phyloP scores from a whole-genome alignment of 129 eudicot genomes.

The Escallonia rubra region DNA sequence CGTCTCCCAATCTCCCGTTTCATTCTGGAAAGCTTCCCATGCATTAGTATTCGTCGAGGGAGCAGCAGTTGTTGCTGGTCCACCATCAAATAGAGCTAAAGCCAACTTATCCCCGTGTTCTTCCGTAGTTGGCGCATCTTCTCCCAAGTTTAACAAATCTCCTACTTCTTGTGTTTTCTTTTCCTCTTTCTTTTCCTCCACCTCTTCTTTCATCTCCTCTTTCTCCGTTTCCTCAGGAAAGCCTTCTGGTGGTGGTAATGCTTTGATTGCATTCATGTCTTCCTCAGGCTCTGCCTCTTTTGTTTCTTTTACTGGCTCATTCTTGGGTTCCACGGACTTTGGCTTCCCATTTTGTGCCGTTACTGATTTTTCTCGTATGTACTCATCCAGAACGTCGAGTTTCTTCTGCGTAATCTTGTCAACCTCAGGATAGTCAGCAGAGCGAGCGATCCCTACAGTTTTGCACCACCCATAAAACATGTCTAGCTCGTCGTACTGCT shows the following conservation, averaged over 20 bases:
- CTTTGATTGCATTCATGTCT: constrained; percentile 42
- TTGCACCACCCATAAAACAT: constrained; percentile 60
- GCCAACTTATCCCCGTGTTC: constrained; percentile 42
- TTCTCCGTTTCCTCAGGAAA: constrained; percentile 17
- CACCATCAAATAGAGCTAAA: constrained; percentile 49
- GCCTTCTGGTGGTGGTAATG: constrained; percentile 47
- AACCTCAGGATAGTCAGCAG: constrained; percentile 72
- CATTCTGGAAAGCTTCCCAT: constrained; percentile 63
- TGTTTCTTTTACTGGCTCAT: constrained; percentile 16
- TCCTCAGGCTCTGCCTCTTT: constrained; percentile 20
- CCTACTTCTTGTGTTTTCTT: constrained; percentile 32
- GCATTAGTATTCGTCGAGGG: constrained; percentile 8
- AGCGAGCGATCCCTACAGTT: constrained; percentile 47
- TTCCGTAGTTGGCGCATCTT: constrained; percentile 39
- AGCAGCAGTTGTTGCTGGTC: constrained; percentile 14
- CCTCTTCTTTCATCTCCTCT: constrained; percentile 10
- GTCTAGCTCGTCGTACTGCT: constrained; percentile 78
- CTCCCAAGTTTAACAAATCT: constrained; percentile 48
- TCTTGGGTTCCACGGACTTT: constrained; percentile 13
- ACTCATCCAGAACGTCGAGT: constrained; percentile 70
- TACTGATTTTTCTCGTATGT: constrained; percentile 43
- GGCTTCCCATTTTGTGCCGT: constrained; percentile 9
- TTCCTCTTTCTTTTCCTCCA: constrained; percentile 9
- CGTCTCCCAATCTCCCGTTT: constrained; percentile 60
- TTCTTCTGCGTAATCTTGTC: constrained; percentile 63